phyloP scores from a whole-genome alignment of 352 stramenopile species.

The Globisporangium parvum region DNA sequence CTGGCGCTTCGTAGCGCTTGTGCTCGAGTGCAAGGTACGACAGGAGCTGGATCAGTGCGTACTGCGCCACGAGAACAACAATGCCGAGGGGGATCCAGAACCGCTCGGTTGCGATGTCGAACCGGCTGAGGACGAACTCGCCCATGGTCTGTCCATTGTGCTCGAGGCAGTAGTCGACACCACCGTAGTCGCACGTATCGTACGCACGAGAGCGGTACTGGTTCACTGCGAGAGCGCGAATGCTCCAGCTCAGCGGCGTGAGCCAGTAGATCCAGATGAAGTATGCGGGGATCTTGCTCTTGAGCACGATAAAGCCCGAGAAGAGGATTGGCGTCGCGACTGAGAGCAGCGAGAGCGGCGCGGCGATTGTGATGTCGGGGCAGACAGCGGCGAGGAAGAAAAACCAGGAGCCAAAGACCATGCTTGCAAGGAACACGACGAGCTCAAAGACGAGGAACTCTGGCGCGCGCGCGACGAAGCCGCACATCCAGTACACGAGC shows the following conservation, averaged over 20 bases:
- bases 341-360: conserved; percentile 30
- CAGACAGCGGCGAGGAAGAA: conserved; percentile 32
- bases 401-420: conserved; percentile 47
- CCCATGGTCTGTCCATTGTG: conserved; percentile 25
- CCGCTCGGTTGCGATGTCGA: conserved; percentile 19
- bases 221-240: conserved; percentile 15
- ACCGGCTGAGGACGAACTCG: conserved; percentile 33
- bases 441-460: conserved; percentile 39
- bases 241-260: conserved; percentile 23
- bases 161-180: conserved; percentile 11
- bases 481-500: conserved; percentile 81
- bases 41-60: conserved; percentile 35
- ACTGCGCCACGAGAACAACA: conserved; percentile 30
- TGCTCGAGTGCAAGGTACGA: conserved; percentile 15
- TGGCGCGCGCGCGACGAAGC: conserved; percentile 23
- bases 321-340: conserved; percentile 42
- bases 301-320: conserved; percentile 40
- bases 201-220: conserved; percentile 13
- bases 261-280: conserved; percentile 24
- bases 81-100: conserved; percentile 30
- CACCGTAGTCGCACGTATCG: conserved; percentile 8
- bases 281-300: conserved; percentile 35
- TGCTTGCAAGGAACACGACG: conserved; percentile 37
- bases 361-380: conserved; percentile 25
- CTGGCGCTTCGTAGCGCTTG: conserved; percentile 18